Conservation (phyloP, 177 flowering plant genomes). For the Tripterygium wilfordii region DNA sequence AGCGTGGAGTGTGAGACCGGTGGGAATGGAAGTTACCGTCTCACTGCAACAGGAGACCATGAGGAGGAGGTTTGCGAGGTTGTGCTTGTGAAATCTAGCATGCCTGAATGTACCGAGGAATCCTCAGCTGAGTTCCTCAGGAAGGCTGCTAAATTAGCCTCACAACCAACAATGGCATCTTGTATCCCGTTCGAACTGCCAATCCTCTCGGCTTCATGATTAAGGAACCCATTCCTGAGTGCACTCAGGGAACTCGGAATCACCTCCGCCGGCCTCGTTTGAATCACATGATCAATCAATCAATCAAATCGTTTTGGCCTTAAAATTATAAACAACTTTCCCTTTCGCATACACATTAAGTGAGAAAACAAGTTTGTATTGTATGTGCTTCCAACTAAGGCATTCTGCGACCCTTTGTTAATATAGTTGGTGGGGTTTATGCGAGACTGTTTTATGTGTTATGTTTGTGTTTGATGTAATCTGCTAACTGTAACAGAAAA, state of each 20-base stretch:
- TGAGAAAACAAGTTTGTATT: too few relatives aligned
- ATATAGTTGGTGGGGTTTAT: too few relatives aligned
- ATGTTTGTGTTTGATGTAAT: too few relatives aligned
- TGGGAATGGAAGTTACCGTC: constrained; percentile 18
- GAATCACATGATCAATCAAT: too few relatives aligned
- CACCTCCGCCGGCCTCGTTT: constrained; percentile 6
- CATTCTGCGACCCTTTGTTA: too few relatives aligned
- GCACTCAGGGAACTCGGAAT: constrained; percentile 37
- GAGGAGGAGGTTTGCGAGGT: constrained; percentile 51
- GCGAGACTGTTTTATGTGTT: too few relatives aligned
- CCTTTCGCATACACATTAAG: too few relatives aligned
- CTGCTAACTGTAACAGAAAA: too few relatives aligned
- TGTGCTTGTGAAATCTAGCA: constrained; percentile 21
- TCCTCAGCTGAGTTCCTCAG: neutral
- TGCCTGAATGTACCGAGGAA: constrained; percentile 26
- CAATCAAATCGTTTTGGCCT: too few relatives aligned
- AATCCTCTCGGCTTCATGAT: constrained; percentile 49
- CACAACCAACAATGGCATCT: constrained; percentile 39
- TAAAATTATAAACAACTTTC: too few relatives aligned
- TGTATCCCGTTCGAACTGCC: constrained; percentile 22
- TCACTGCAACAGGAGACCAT: constrained; percentile 35
- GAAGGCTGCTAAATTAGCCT: constrained; percentile 30
- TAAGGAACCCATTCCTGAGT: constrained; percentile 24
- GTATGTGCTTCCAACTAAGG: too few relatives aligned
- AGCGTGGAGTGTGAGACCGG: constrained; percentile 23